Base-by-base conservation (phyloP, 805 yeast genomes). In the Candida ulmi region DNA sequence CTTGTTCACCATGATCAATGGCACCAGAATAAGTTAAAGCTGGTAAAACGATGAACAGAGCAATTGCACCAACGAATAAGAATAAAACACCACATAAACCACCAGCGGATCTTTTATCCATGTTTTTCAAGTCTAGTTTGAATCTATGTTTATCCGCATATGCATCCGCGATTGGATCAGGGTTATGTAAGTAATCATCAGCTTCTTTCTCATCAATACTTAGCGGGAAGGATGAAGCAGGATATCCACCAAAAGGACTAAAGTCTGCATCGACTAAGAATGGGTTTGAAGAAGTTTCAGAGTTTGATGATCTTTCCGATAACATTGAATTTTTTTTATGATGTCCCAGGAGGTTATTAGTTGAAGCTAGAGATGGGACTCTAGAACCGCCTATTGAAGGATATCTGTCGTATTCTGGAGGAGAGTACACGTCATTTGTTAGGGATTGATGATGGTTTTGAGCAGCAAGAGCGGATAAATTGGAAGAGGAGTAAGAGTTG, bases 211-310 rank as follows among this genome's bases (percentile, higher is more conserved):
- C 98, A 43, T 91, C 96, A 47, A 93, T 79, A 51, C 76, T 82
- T 41, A 91, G 67, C 1, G 99, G 99, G 66, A 91, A 91, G 5
- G 88, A 80, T 15, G 88, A 72, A 8, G 96, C 95, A 1, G 99
- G 98, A 61, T 86, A 91, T 13, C 98, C 98, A 37, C 98, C 99
- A 65, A 91, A 91, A 3, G 98, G 99, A 35, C 85, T 78, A 48
- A 80, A 80, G 54, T 83, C 93, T 17, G 80, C 73, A 52, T 72
- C 80, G 30, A 67, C 69, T 35, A 71, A 43, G 47, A 70, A 70
- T 12, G 76, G 76, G 41, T 67, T 52, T 18, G 63, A 54, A 2
- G 61, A 52, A 4, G 39, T 35, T 21, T 47, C 61, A 5, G 57
- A 50, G 32, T 33, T 44, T 15, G 47, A 41, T 4, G 50, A 42